A percentile compares a stretch with the other conserved stretches of the same genome.
phyloP scores from a whole-genome alignment of 768 basidiomycete species.

The Pleurotus sapidus region DNA sequence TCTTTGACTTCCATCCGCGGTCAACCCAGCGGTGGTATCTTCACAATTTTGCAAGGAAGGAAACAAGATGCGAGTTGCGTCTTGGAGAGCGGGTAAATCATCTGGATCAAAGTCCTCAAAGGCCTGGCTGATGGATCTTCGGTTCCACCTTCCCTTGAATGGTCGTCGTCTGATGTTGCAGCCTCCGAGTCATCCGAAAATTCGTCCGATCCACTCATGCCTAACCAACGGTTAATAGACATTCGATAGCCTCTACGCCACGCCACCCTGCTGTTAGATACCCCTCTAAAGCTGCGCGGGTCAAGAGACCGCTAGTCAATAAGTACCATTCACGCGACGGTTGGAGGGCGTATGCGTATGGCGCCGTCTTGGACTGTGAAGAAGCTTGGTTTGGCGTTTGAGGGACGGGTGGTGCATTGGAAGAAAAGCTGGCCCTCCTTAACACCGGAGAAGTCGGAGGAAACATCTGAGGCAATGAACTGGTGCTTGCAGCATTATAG shows the following conservation, averaged over 20 bases:
- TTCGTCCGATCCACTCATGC: constrained; percentile 25
- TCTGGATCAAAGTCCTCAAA: constrained; percentile 72
- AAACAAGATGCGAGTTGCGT: constrained; percentile 70
- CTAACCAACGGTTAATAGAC: constrained; percentile 68
- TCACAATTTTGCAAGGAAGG: constrained; percentile 37
- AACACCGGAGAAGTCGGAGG: background rate
- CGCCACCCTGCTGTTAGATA: constrained; percentile 82
- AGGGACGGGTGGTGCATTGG: constrained; percentile 11
- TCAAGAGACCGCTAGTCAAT: constrained; percentile 71
- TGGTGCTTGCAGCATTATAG: constrained; percentile 6
- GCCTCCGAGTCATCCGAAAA: background rate
- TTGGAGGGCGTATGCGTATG: constrained; percentile 49
- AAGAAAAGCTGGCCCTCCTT: background rate
- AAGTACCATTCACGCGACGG: constrained; percentile 84
- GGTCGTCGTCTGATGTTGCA: constrained; percentile 8
- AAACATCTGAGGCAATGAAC: background rate
- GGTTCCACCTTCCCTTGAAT: constrained; percentile 7
- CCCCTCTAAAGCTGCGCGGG: constrained; percentile 82
- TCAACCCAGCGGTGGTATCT: no score
- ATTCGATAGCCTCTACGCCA: constrained; percentile 66
- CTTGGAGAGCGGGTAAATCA: constrained; percentile 64
- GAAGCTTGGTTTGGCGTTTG: constrained; percentile 2
- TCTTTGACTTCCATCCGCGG: no score
- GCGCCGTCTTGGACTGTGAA: constrained; percentile 22
- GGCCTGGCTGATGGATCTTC: constrained; percentile 26